phyloP scores from a whole-genome alignment of 2,329 filamentous ascomycete genomes.

The Ramichloridium luteum region DNA sequence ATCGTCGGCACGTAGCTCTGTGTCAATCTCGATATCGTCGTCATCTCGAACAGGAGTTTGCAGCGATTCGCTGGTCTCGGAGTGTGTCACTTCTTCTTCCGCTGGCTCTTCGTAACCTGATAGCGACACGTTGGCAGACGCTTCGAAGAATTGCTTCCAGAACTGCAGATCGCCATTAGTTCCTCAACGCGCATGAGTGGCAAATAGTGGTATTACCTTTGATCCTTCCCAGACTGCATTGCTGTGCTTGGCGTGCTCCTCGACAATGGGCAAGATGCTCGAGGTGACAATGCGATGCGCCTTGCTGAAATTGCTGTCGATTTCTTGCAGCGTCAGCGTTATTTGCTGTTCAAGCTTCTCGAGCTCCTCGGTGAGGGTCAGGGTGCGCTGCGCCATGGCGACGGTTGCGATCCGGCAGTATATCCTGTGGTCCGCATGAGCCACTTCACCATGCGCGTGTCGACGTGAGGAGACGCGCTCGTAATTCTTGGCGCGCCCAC shows the following conservation, averaged over 20 bases:
- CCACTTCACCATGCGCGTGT: too few species aligned
- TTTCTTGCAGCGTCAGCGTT: constrained; percentile 92
- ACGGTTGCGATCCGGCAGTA: too few species aligned
- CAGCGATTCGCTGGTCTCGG: constrained; percentile 20
- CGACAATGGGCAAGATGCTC: constrained; percentile 83
- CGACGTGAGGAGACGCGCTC: too few species aligned
- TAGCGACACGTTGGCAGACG: constrained; percentile 90
- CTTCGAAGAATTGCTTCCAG: constrained; percentile 99
- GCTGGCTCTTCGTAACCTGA: constrained; percentile 79
- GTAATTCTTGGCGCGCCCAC: too few species aligned
- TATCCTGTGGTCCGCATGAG: too few species aligned
- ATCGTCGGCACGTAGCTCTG: constrained; percentile 21
- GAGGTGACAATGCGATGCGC: constrained; percentile 92
- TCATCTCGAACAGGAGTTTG: constrained; percentile 18
- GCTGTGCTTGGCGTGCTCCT: constrained; percentile 90
- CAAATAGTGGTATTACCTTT: constrained; percentile 47
- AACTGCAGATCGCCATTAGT: constrained; percentile 48
- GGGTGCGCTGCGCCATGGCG: constrained; percentile 39
- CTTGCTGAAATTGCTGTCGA: constrained; percentile 95
- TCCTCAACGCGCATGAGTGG: too few species aligned
- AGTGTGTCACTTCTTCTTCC: constrained; percentile 43
- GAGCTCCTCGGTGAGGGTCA: constrained; percentile 86
- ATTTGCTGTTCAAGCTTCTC: constrained; percentile 95
- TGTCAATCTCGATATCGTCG: constrained; percentile 23
- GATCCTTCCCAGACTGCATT: constrained; percentile 92